Evolutionary conservation across 768 basidiomycete species (phyloP).

Genomic region (Lyophyllum semitale): DNA sequence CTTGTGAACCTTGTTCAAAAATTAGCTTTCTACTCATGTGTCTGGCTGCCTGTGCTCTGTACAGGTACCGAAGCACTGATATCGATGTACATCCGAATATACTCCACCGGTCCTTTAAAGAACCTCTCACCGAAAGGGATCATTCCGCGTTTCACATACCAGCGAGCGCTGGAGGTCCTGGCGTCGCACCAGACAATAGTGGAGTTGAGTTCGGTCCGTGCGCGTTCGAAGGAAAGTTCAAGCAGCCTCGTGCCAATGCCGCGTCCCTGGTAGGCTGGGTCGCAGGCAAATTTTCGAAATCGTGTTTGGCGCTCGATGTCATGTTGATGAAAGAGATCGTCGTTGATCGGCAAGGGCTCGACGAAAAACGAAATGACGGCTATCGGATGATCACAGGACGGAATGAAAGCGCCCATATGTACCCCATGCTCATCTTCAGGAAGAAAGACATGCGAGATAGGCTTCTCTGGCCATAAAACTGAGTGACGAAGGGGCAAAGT

Average conservation of each 20-base stretch:
- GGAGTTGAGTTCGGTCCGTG: conserved; percentile 41
- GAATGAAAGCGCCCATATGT: conserved; percentile 60
- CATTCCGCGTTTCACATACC: conserved; percentile 59
- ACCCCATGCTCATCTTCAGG: conserved; percentile 51
- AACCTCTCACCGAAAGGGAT: conserved; percentile 49
- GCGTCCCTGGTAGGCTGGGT: conserved; percentile 47
- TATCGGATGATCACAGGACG: conserved; percentile 34
- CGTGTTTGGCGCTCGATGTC: conserved; percentile 30
- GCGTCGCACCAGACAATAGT: conserved; percentile 61
- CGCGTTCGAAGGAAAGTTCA: conserved; percentile 27
- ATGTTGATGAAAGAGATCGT: conserved; percentile 10
- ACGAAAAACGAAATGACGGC: conserved; percentile 61
- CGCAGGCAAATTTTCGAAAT: conserved; percentile 66
- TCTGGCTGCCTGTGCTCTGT: not conserved
- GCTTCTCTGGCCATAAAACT: conserved; percentile 58
- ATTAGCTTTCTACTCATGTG: not conserved
- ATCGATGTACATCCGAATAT: conserved; percentile 48
- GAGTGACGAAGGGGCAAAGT: conserved; percentile 55
- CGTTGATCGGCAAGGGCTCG: conserved; percentile 36
- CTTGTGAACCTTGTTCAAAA: not conserved
- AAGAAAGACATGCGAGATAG: conserved; percentile 48
- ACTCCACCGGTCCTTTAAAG: conserved; percentile 56
- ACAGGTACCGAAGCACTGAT: conserved; percentile 8
- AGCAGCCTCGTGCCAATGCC: conserved; percentile 57
- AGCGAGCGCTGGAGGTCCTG: conserved; percentile 30